Percentiles rank a stretch among this genome's conserved stretches.
phyloP scores from a whole-genome alignment of 495 filamentous ascomycete genomes.

The Podospora bellae-mahoneyi region DNA sequence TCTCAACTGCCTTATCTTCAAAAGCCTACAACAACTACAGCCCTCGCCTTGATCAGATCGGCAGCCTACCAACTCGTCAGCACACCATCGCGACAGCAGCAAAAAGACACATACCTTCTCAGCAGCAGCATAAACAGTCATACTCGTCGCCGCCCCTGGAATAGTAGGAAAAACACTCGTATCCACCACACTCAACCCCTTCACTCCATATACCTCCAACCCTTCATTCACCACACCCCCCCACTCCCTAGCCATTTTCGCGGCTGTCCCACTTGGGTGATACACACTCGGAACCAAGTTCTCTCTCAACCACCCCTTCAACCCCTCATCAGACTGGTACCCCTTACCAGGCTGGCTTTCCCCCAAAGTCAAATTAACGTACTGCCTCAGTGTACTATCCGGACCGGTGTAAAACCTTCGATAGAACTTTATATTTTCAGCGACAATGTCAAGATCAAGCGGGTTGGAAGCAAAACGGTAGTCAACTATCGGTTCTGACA shows the following conservation, averaged over 20 bases:
- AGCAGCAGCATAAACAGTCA: conserved; percentile 36
- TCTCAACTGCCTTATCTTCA: no score
- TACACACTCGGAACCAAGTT: conserved; percentile 34
- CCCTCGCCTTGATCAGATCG: conserved; percentile 1
- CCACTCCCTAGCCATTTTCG: conserved; percentile 45
- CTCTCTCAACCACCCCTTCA: conserved; percentile 23
- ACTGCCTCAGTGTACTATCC: conserved; percentile 13
- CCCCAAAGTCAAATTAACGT: conserved; percentile 5
- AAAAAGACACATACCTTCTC: conserved; percentile 25
- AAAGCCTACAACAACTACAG: neutral
- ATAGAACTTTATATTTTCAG: conserved; percentile 31
- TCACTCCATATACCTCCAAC: conserved; percentile 35
- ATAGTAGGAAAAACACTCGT: conserved; percentile 36
- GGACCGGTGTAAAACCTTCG: conserved; percentile 32
- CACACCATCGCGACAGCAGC: neutral
- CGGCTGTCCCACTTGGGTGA: conserved; percentile 31
- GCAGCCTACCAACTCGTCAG: neutral
- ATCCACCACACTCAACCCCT: conserved; percentile 35
- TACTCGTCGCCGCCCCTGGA: conserved; percentile 31
- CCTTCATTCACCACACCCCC: conserved; percentile 44
- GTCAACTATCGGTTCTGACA: conserved; percentile 35
- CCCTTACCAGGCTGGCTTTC: conserved; percentile 14
- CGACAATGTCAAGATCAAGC: neutral
- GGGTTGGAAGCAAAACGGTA: conserved; percentile 10
- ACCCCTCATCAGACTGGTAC: conserved; percentile 24